Evolutionary conservation across 169 alveolate species (phyloP).

Genomic region (Babesia bigemina): DNA sequence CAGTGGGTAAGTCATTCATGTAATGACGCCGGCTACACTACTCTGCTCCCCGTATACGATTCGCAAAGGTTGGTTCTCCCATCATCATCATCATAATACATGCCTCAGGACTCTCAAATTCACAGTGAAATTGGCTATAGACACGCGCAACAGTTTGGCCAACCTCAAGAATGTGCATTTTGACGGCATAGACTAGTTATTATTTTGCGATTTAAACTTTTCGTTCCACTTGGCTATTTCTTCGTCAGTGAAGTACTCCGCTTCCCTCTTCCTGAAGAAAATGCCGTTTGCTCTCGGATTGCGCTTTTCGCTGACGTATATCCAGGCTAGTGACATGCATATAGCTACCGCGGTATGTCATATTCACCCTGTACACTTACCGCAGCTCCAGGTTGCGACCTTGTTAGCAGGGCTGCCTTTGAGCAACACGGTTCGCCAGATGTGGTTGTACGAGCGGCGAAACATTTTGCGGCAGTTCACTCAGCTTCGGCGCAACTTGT

Average conservation of each 20-base stretch:
- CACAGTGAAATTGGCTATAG: constrained; percentile 2
- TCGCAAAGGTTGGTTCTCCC: constrained; percentile 11
- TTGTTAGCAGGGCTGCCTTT: constrained; percentile 68
- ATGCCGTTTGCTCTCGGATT: constrained; percentile 62
- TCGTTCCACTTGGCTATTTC: constrained; percentile 63
- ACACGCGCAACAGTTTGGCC: background rate
- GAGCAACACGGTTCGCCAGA: constrained; percentile 57
- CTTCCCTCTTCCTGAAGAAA: constrained; percentile 53
- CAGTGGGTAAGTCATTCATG: constrained; percentile 9
- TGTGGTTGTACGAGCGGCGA: constrained; percentile 49
- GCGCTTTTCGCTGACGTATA: constrained; percentile 54
- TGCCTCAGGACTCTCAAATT: constrained; percentile 4
- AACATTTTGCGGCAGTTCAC: constrained; percentile 8
- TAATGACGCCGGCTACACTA: background rate
- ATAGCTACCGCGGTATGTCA: constrained; percentile 17
- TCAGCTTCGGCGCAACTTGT: background rate
- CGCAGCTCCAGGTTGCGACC: constrained; percentile 60
- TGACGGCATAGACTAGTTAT: background rate
- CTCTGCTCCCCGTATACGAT: constrained; percentile 6
- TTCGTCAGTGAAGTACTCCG: constrained; percentile 28
- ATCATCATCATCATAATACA: too few species aligned
- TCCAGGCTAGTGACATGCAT: constrained; percentile 51
- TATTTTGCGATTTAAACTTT: constrained; percentile 18
- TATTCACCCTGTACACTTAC: constrained; percentile 1
- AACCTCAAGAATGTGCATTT: constrained; percentile 26